These are phyloP conservation scores for Calonectria montana DNA, from an alignment of 2,329 filamentous ascomycete species.

Conservation along the genomic window DNA sequence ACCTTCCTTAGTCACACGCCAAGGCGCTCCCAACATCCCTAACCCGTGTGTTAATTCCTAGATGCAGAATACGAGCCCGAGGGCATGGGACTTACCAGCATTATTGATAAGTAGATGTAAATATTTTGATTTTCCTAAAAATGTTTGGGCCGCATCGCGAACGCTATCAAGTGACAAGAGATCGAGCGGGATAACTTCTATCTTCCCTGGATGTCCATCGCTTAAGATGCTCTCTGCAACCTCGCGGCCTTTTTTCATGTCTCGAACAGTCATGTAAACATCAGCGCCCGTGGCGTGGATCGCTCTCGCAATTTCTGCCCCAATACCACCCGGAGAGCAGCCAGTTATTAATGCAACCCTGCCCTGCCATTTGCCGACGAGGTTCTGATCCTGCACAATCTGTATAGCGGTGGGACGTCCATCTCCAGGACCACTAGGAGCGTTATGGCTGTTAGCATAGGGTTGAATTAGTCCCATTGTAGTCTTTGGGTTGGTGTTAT, in stretches of 20 bases:
- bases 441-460: not conserved
- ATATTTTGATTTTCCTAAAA: not conserved
- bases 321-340: slow-evolving; percentile 1
- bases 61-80: not conserved
- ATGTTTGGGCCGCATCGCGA: not conserved
- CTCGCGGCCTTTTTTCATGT: not conserved
- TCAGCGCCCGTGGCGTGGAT: not conserved
- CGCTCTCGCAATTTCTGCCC: not conserved
- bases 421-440: not conserved
- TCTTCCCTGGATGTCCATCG: not conserved
- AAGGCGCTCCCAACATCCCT: not conserved
- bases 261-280: not conserved
- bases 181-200: slow-evolving; percentile 6
- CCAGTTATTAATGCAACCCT: slow-evolving; percentile 11
- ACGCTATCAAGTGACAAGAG: not conserved
- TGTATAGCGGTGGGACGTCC: not conserved
- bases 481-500: not conserved
- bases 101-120: not conserved
- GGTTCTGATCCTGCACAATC: not conserved
- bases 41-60: not conserved
- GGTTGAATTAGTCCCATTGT: not conserved
- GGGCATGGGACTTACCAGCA: not conserved
- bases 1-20: not conserved
- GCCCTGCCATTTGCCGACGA: not conserved
- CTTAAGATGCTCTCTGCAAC: not conserved